phyloP scores from a whole-genome alignment of 768 basidiomycete species.

The Dacryopinax primogenitus region DNA sequence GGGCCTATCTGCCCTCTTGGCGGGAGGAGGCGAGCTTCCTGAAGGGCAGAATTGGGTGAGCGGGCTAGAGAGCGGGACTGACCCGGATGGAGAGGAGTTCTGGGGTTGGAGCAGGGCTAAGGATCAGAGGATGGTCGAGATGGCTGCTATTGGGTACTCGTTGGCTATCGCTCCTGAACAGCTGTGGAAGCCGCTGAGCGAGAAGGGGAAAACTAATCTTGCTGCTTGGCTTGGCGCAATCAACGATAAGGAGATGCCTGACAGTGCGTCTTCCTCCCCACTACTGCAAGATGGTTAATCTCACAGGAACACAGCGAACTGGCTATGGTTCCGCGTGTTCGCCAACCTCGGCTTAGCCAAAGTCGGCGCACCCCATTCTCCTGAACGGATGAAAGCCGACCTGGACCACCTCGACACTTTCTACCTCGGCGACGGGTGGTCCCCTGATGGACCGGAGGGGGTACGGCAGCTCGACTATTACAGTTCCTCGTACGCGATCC shows the following conservation, averaged over 20 bases:
- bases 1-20: slow-evolving; percentile 55
- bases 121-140: slow-evolving; percentile 75
- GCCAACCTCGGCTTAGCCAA: slow-evolving; percentile 58
- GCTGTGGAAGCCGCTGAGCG: slow-evolving; percentile 48
- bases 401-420: slow-evolving; percentile 67
- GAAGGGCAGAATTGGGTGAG: slow-evolving; percentile 50
- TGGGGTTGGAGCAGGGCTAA: slow-evolving; percentile 65
- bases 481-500: slow-evolving; percentile 67
- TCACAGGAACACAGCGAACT: slow-evolving; percentile 36
- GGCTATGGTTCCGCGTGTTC: slow-evolving; percentile 74
- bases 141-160: slow-evolving; percentile 61
- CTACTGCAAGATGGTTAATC: neutral
- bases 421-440: slow-evolving; percentile 65
- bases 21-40: slow-evolving; percentile 48
- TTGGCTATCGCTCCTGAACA: slow-evolving; percentile 52
- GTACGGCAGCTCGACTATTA: slow-evolving; percentile 71
- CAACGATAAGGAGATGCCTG: slow-evolving; percentile 73
- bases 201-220: slow-evolving; percentile 42
- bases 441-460: slow-evolving; percentile 62
- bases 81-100: slow-evolving; percentile 53
- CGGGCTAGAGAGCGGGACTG: slow-evolving; percentile 56
- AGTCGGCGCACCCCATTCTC: slow-evolving; percentile 44
- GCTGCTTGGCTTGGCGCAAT: slow-evolving; percentile 59
- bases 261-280: slow-evolving; percentile 29
- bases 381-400: slow-evolving; percentile 54